A percentile compares a stretch with the other conserved stretches of the same genome.
These are phyloP conservation scores for Botrytis fragariae DNA, from an alignment of 2,329 filamentous ascomycete species.

Conservation along the genomic window DNA sequence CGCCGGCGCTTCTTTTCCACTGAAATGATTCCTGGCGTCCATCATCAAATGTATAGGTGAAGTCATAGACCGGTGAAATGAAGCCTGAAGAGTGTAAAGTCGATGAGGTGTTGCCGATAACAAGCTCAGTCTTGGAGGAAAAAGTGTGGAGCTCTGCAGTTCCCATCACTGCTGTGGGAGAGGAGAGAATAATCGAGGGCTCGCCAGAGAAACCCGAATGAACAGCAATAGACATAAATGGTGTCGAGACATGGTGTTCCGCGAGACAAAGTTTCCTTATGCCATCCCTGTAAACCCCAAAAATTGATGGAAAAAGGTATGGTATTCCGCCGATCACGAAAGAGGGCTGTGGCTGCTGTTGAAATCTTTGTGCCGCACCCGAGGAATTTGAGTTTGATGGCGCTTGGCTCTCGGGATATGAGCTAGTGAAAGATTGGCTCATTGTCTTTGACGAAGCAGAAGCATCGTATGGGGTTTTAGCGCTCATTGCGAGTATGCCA, in stretches of 20 bases:
- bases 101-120: background rate
- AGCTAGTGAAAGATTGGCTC: background rate
- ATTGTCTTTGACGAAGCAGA: background rate
- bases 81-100: background rate
- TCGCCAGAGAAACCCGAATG: background rate
- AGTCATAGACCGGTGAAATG: background rate
- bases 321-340: background rate
- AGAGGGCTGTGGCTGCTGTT: background rate
- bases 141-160: slow-evolving; percentile 1
- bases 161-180: background rate
- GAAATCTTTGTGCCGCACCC: background rate
- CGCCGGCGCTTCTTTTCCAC: slow-evolving; percentile 9
- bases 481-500: background rate
- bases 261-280: background rate
- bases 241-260: background rate
- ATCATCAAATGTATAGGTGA: slow-evolving; percentile 11
- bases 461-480: background rate
- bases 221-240: background rate
- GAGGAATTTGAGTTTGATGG: background rate
- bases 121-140: slow-evolving; percentile 3
- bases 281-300: slow-evolving; percentile 9
- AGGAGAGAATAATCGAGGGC: background rate
- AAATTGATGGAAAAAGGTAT: slow-evolving; percentile 10
- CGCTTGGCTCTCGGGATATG: slow-evolving; percentile 1
- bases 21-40: background rate